Evolutionary conservation across 169 alveolate species (phyloP).

Genomic region (Besnoitia besnoiti): DNA sequence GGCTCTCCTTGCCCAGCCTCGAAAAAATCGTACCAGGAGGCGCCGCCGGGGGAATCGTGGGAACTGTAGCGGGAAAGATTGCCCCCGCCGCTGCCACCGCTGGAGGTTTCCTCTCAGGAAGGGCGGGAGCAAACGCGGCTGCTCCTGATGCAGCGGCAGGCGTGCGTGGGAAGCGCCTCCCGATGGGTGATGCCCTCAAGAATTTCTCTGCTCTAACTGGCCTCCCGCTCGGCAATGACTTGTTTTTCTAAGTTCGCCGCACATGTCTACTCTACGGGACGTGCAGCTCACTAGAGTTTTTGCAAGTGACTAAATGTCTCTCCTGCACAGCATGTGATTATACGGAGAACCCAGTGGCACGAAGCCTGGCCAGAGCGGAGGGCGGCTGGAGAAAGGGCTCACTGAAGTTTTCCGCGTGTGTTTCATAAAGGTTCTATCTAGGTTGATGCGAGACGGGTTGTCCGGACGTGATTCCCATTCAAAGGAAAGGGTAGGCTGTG

Average conservation of each 20-base stretch:
- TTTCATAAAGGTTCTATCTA: too few relatives aligned
- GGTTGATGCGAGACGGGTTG: too few relatives aligned
- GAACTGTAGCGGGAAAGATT: not conserved
- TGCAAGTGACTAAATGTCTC: too few relatives aligned
- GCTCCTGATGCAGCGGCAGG: not conserved
- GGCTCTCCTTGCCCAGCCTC: not conserved
- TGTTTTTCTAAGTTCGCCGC: slow-evolving; percentile 10
- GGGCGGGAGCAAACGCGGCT: not conserved
- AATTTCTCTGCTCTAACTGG: not conserved
- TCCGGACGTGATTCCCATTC: too few relatives aligned
- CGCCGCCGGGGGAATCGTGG: not conserved
- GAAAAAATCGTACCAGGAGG: not conserved
- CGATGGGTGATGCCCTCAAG: slow-evolving; percentile 21
- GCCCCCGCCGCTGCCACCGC: not conserved
- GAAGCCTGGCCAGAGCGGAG: too few relatives aligned
- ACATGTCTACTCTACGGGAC: too few relatives aligned
- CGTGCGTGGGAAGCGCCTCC: not conserved
- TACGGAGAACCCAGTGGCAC: too few relatives aligned
- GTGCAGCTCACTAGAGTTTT: too few relatives aligned
- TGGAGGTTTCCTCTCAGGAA: not conserved
- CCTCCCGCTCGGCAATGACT: slow-evolving; percentile 8
- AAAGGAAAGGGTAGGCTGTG: too few relatives aligned
- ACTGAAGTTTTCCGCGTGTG: too few relatives aligned
- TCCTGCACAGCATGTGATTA: too few relatives aligned
- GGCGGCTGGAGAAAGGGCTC: too few relatives aligned